Conservation (phyloP, 345 rosid genomes). For the Linum trigynum region DNA sequence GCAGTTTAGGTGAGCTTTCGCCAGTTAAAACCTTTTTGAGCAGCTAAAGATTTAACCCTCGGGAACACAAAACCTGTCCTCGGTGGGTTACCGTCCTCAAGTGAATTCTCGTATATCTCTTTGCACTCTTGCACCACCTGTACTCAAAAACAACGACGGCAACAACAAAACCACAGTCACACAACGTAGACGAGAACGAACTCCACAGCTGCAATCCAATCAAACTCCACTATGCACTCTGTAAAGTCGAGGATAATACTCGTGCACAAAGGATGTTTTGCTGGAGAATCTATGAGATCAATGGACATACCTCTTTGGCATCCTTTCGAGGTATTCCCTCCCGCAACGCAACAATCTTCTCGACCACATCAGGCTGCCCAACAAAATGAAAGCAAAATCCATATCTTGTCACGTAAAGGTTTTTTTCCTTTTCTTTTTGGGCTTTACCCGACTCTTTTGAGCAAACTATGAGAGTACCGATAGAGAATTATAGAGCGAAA, state of each 20-base stretch:
- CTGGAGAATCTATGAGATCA: background rate
- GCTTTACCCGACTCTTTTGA: background rate
- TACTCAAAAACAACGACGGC: background rate
- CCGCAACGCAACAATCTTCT: slow-evolving; percentile 87
- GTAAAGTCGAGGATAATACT: too few species aligned
- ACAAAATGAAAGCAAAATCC: background rate
- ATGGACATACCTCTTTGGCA: slow-evolving; percentile 73
- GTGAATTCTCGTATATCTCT: slow-evolving; percentile 85
- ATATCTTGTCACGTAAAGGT: too few species aligned
- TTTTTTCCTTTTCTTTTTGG: background rate
- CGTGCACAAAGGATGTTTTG: too few species aligned
- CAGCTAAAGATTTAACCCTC: slow-evolving; percentile 65
- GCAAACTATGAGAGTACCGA: background rate
- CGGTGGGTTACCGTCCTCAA: slow-evolving; percentile 72
- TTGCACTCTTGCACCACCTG: slow-evolving; percentile 98
- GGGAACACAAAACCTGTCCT: slow-evolving; percentile 83
- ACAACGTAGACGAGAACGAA: background rate
- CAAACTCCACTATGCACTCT: background rate
- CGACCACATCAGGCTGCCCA: slow-evolving; percentile 88
- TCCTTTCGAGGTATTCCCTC: slow-evolving; percentile 97
- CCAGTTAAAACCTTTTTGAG: slow-evolving; percentile 65
- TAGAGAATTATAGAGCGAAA: background rate
- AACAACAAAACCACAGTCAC: background rate
- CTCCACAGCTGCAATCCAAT: background rate
- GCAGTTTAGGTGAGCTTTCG: slow-evolving; percentile 43